phyloP scores from a whole-genome alignment of 2,329 filamentous ascomycete genomes.

The Metarhizium humberi region DNA sequence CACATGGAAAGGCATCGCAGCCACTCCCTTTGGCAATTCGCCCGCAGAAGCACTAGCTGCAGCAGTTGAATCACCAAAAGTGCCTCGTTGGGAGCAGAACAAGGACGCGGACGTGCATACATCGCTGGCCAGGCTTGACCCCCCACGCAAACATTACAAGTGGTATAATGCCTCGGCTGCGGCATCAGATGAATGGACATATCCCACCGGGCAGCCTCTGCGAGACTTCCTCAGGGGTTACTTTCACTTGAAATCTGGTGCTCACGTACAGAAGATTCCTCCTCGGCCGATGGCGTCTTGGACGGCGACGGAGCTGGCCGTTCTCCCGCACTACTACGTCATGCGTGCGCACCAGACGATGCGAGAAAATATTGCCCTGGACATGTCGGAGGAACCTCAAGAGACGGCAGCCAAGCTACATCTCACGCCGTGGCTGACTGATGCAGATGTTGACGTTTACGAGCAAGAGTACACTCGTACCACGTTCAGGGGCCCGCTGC shows the following conservation, averaged over 20 bases:
- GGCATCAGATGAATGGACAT: too few relatives aligned
- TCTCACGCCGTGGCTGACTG: slow-evolving; percentile 43
- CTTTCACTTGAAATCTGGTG: slow-evolving; percentile 55
- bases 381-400: slow-evolving; percentile 1
- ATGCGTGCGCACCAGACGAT: slow-evolving; percentile 51
- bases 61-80: too few relatives aligned
- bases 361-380: slow-evolving; percentile 40
- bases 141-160: slow-evolving; percentile 61
- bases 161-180: slow-evolving; percentile 23
- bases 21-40: background rate
- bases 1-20: background rate
- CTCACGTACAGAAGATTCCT: slow-evolving; percentile 44
- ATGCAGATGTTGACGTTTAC: slow-evolving; percentile 51
- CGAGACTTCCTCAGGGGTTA: slow-evolving; percentile 55
- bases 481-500: slow-evolving; percentile 43
- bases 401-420: slow-evolving; percentile 14
- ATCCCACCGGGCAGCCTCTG: too few relatives aligned
- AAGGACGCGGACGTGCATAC: slow-evolving; percentile 18
- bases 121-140: slow-evolving; percentile 41
- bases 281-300: slow-evolving; percentile 45
- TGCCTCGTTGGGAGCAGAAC: too few relatives aligned
- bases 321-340: slow-evolving; percentile 60
- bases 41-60: slow-evolving; percentile 10
- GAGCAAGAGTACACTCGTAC: slow-evolving; percentile 50
- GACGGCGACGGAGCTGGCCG: slow-evolving; percentile 45